A percentile compares a stretch with the other conserved stretches of the same genome.
Evolutionary conservation across 306 rosid genomes (phyloP).

Genomic region (Gillenia trifoliata): DNA sequence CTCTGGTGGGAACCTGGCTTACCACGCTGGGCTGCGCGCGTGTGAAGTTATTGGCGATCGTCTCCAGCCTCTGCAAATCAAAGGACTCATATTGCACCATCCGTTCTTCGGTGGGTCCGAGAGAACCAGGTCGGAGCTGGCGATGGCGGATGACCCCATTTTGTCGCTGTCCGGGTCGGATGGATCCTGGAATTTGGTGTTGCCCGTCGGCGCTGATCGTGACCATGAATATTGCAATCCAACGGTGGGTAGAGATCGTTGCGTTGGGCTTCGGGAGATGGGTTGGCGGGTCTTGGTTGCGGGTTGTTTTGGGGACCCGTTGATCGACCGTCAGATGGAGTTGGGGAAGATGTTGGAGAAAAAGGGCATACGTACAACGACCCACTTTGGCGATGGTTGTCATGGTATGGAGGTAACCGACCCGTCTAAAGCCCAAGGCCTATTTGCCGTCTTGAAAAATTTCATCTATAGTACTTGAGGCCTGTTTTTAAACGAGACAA

Average conservation of each 20-base stretch:
- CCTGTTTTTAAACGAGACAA: background rate
- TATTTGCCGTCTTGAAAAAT: conserved; percentile 12
- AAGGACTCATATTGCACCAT: conserved; percentile 40
- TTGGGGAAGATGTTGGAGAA: conserved; percentile 19
- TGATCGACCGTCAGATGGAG: conserved; percentile 31
- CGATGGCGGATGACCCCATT: conserved; percentile 1
- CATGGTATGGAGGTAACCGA: conserved; percentile 27
- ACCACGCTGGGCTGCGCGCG: conserved; percentile 25
- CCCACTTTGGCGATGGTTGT: conserved; percentile 20
- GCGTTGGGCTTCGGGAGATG: conserved; percentile 8
- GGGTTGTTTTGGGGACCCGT: conserved; percentile 33
- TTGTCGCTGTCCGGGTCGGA: conserved; percentile 9
- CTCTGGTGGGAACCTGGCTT: conserved; percentile 37
- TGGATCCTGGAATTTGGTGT: conserved; percentile 32
- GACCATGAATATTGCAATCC: conserved; percentile 44
- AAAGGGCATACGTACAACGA: conserved; percentile 14
- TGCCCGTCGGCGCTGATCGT: conserved; percentile 36
- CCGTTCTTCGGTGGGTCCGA: conserved; percentile 44
- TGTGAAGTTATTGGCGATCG: background rate
- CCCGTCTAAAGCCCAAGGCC: conserved; percentile 1
- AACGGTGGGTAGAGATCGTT: background rate
- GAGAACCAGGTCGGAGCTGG: conserved; percentile 36
- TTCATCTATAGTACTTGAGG: background rate
- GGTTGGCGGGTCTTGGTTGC: conserved; percentile 23
- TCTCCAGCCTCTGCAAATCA: conserved; percentile 22